Conservation (phyloP, 1,284 basidiomycete species). For the Testicularia cyperi region DNA sequence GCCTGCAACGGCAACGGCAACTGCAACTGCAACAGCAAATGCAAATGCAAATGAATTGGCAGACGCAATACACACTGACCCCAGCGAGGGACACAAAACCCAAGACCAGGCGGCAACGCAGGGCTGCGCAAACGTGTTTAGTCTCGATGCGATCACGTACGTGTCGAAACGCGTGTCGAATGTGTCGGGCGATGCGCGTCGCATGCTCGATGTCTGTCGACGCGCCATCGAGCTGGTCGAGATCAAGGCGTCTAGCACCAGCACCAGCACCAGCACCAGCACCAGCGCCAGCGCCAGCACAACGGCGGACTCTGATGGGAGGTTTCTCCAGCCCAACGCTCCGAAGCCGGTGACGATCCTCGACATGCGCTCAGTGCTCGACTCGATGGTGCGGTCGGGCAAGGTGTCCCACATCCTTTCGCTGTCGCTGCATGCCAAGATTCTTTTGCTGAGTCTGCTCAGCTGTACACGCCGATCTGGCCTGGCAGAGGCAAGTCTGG, state of each 20-base stretch:
- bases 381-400: slow-evolving; percentile 86
- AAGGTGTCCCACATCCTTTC: slow-evolving; percentile 63
- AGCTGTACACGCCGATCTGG: slow-evolving; percentile 81
- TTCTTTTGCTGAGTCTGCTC: slow-evolving; percentile 71
- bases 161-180: slow-evolving; percentile 88
- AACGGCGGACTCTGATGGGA: no score
- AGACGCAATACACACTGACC: no score
- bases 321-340: slow-evolving; percentile 35
- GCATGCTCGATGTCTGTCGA: slow-evolving; percentile 89
- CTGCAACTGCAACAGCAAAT: no score
- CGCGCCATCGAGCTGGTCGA: slow-evolving; percentile 49
- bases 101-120: slow-evolving; percentile 54
- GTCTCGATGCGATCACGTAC: slow-evolving; percentile 77
- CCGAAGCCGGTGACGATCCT: slow-evolving; percentile 68
- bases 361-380: slow-evolving; percentile 80
- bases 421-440: slow-evolving; percentile 49
- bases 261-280: no score
- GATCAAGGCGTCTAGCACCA: slow-evolving; percentile 7
- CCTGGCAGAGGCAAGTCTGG: slow-evolving; percentile 81
- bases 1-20: no score
- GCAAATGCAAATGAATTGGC: no score
- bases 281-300: no score
- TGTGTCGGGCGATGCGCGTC: slow-evolving; percentile 89
- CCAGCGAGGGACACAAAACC: not conserved
- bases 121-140: slow-evolving; percentile 67